These are phyloP conservation scores for Neospora caninum DNA, from an alignment of 169 alveolate species.

Conservation along the genomic window DNA sequence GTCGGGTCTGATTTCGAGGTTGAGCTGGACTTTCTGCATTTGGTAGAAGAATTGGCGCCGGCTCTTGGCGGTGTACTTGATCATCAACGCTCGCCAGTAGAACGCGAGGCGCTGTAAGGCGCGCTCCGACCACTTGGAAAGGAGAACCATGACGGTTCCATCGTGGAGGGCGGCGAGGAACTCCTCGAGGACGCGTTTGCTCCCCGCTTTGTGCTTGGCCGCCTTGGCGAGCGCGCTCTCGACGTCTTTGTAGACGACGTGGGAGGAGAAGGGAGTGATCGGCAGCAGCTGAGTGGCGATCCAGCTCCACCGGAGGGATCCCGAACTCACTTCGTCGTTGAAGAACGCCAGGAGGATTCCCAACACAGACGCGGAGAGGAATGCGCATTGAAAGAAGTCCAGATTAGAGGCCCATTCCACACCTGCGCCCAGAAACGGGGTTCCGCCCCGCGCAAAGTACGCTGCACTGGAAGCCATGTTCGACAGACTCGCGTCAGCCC, in stretches of 20 bases:
- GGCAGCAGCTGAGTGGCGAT: slow-evolving; percentile 69
- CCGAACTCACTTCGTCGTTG: slow-evolving; percentile 61
- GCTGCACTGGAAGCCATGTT: neutral
- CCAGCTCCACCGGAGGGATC: slow-evolving; percentile 61
- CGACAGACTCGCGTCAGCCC: neutral
- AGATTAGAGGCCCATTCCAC: slow-evolving; percentile 19
- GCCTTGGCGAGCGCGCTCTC: slow-evolving; percentile 53
- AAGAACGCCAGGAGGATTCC: slow-evolving; percentile 60
- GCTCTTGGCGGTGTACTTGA: slow-evolving; percentile 72
- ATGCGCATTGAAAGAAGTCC: slow-evolving; percentile 59
- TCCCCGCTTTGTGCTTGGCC: slow-evolving; percentile 23
- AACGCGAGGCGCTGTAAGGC: slow-evolving; percentile 2
- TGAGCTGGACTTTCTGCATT: slow-evolving; percentile 70
- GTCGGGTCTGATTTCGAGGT: slow-evolving; percentile 72
- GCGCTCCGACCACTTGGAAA: neutral
- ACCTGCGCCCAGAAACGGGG: slow-evolving; percentile 32
- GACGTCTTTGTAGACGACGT: slow-evolving; percentile 38
- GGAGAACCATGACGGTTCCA: slow-evolving; percentile 26
- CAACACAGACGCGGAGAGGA: slow-evolving; percentile 33
- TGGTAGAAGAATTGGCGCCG: slow-evolving; percentile 77
- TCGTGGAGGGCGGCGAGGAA: slow-evolving; percentile 52
- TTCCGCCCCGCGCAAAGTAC: neutral
- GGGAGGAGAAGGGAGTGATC: slow-evolving; percentile 15
- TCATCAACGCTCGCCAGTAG: slow-evolving; percentile 57
- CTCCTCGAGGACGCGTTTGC: slow-evolving; percentile 38